Base-by-base conservation (phyloP, 768 basidiomycete genomes). In the Panaeolus papilionaceus region DNA sequence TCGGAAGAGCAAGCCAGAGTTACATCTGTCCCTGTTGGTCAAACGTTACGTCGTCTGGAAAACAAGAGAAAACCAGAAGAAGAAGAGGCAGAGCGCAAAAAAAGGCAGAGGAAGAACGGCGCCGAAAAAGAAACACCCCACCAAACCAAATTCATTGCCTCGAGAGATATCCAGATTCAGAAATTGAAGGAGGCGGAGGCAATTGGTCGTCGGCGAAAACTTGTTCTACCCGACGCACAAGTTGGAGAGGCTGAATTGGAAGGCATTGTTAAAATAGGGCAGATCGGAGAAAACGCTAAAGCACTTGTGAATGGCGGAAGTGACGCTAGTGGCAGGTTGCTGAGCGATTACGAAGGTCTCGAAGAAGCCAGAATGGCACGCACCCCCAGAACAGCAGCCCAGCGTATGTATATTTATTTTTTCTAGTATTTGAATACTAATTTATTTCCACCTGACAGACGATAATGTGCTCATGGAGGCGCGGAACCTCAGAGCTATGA, bases 181-280 rank as follows among this genome's bases (percentile, higher is more conserved):
- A 96, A 96, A 78, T 82, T 99, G 66, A 98, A 98, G 78, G 98
- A 99, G 78, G 96, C 96, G 20, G 96, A 98, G 77, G 95, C 93
- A 64, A 96, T 99, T 66, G 93, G 95, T 28, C 87, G 95, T 70
- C 80, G 98, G 71, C 81, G 94, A 71, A 94, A 93, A 78, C 83
- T 99, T 37, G 86, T 88, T 64, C 83, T 99, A 14, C 98, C 98
- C 0, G 80, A 82, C 28, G 94, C 97, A 6, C 98, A 99, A 73
- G 98, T 99, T 16, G 93, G 95, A 9, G 98, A 99, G 79, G 80
- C 85, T 2, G 98, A 99, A 78, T 79, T 99, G 63, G 98, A 99
- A 80, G 96, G 98, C 71, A 98, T 99, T 69, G 97, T 98, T 70
- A 99, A 99, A 83, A 98, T 99, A 74, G 98, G 98, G 0, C 89